phyloP scores from a whole-genome alignment of 2,329 filamentous ascomycete genomes.

The Stachybotrys echinatus region DNA sequence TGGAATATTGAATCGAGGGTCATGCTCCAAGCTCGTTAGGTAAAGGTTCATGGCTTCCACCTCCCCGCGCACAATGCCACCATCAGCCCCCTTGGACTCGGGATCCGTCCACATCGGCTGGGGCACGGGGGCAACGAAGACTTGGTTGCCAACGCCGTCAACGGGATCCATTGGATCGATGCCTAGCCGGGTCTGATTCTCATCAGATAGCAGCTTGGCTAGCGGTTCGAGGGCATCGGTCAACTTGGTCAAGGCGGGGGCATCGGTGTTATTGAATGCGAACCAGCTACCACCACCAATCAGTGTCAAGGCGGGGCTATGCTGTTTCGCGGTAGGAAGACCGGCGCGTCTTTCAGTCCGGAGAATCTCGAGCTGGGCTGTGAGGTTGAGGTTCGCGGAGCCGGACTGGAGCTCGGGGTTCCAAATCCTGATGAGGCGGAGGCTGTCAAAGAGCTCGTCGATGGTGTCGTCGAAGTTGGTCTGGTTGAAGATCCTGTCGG shows the following conservation, averaged over 20 bases:
- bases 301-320: constrained; percentile 15
- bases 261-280: constrained; percentile 6
- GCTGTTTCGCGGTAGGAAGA: constrained; percentile 9
- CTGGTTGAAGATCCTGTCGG: constrained; percentile 5
- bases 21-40: constrained; percentile 10
- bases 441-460: constrained; percentile 34
- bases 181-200: constrained; percentile 13
- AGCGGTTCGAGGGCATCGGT: constrained; percentile 15
- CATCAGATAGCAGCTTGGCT: constrained; percentile 12
- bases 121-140: constrained; percentile 21
- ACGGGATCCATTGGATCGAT: constrained; percentile 13
- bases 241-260: constrained; percentile 10
- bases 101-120: constrained; percentile 13
- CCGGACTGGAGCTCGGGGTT: constrained; percentile 54
- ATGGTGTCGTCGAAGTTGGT: constrained; percentile 11
- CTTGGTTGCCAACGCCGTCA: constrained; percentile 19
- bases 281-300: constrained; percentile 20
- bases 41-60: constrained; percentile 15
- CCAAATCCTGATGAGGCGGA: constrained; percentile 53
- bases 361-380: constrained; percentile 15
- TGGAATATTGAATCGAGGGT: constrained; percentile 11
- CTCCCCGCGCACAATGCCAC: constrained; percentile 15
- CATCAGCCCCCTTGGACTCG: constrained; percentile 7
- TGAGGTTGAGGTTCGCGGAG: constrained; percentile 16
- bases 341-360: constrained; percentile 11